Evolutionary conservation across 768 basidiomycete genomes (phyloP).

Genomic region (Mycena capillaripes): DNA sequence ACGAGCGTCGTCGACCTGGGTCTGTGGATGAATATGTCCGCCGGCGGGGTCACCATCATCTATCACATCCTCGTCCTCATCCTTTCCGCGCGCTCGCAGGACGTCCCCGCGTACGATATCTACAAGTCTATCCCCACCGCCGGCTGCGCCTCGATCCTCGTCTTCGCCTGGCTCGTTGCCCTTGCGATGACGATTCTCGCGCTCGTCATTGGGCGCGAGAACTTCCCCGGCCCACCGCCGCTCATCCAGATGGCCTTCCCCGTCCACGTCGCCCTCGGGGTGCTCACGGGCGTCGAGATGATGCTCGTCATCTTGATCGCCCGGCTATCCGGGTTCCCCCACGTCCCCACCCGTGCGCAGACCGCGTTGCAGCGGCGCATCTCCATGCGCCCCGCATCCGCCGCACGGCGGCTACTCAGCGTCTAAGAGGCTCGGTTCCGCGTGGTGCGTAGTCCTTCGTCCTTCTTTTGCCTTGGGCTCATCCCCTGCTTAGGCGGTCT

Average conservation of each 20-base stretch:
- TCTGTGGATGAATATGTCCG: slow-evolving; percentile 33
- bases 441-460: too few relatives aligned
- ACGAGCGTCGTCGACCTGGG: slow-evolving; percentile 30
- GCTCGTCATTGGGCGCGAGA: slow-evolving; percentile 19
- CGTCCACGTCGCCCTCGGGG: slow-evolving; percentile 16
- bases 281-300: slow-evolving; percentile 23
- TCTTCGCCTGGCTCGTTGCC: slow-evolving; percentile 32
- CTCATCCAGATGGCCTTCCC: slow-evolving; percentile 24
- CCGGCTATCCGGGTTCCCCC: slow-evolving; percentile 15
- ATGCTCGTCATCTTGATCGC: slow-evolving; percentile 17
- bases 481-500: too few relatives aligned
- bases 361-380: slow-evolving; percentile 13
- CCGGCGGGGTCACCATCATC: slow-evolving; percentile 17
- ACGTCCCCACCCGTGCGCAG: not conserved
- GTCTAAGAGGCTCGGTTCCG: too few relatives aligned
- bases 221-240: slow-evolving; percentile 31
- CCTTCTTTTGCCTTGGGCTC: too few relatives aligned
- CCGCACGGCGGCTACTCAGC: not conserved
- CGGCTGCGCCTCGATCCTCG: slow-evolving; percentile 31
- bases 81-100: slow-evolving; percentile 23
- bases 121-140: slow-evolving; percentile 25
- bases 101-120: slow-evolving; percentile 2
- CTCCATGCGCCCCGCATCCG: slow-evolving; percentile 1
- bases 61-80: slow-evolving; percentile 32
- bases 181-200: slow-evolving; percentile 30